Conservation (phyloP, 129 eudicot species). For the Chrysanthemum seticuspe region DNA sequence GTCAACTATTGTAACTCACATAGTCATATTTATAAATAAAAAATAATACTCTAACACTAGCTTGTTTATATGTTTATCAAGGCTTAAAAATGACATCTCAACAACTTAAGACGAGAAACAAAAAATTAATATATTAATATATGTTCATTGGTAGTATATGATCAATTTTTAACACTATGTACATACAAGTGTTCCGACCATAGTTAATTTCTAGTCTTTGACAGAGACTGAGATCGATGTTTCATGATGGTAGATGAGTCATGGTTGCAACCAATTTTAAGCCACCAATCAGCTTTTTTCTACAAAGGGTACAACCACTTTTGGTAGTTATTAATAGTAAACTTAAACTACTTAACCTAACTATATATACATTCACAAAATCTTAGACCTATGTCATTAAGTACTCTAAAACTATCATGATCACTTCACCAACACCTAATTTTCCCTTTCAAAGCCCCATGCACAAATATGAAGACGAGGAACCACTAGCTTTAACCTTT, state of each 20-base stretch:
- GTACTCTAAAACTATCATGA: slow-evolving; percentile 14
- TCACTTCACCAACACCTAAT: slow-evolving; percentile 27
- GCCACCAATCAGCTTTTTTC: slow-evolving; percentile 33
- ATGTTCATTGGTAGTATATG: no score
- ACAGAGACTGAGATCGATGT: neutral
- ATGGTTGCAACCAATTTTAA: slow-evolving; percentile 38
- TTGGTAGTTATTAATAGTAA: slow-evolving; percentile 9
- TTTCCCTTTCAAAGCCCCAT: slow-evolving; percentile 1
- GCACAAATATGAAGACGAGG: slow-evolving; percentile 24
- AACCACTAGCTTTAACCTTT: slow-evolving; percentile 4
- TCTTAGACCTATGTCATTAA: slow-evolving; percentile 4
- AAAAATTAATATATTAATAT: no score
- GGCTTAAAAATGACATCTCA: no score
- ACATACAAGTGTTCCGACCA: slow-evolving; percentile 25
- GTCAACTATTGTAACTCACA: no score
- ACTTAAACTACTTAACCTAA: slow-evolving; percentile 5
- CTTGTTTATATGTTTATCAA: no score
- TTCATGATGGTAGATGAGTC: slow-evolving; percentile 27
- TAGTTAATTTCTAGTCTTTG: neutral
- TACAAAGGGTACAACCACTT: slow-evolving; percentile 36
- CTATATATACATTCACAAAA: slow-evolving; percentile 19
- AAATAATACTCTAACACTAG: no score
- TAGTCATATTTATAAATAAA: no score
- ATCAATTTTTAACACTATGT: no score
- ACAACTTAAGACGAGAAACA: no score